phyloP scores from a whole-genome alignment of 2,329 filamentous ascomycete genomes.

The Pestalotiopsis sp. region DNA sequence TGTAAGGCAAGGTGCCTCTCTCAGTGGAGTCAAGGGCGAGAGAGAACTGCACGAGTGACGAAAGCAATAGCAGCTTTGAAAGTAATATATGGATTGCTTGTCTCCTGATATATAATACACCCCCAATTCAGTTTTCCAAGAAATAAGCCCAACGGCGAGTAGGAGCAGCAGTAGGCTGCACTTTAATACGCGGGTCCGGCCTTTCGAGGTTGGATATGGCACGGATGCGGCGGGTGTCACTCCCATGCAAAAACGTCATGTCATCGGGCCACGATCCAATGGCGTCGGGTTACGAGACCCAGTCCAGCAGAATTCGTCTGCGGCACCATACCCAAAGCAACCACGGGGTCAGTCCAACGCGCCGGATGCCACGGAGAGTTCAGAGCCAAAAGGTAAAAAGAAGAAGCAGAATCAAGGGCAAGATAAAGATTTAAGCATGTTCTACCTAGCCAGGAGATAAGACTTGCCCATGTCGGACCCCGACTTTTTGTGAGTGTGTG shows the following conservation, averaged over 20 bases:
- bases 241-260: not conserved
- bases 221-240: not conserved
- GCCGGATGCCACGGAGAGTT: not conserved
- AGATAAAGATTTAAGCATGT: not conserved
- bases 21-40: too few species aligned
- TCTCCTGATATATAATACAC: too few species aligned
- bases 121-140: too few species aligned
- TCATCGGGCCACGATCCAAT: not conserved
- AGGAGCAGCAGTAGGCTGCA: not conserved
- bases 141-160: not conserved
- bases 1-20: too few species aligned
- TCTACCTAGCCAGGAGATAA: not conserved
- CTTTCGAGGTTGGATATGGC: not conserved
- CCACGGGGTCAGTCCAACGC: not conserved
- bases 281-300: not conserved
- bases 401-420: not conserved
- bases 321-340: not conserved
- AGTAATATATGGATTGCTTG: too few species aligned
- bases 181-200: not conserved
- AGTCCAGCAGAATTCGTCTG: not conserved
- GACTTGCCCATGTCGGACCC: not conserved
- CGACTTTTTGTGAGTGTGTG: not conserved
- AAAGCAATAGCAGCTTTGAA: too few species aligned
- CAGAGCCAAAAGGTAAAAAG: not conserved
- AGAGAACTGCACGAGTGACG: too few species aligned